These are phyloP conservation scores for Linum trigynum DNA, from an alignment of 345 rosid species.

Conservation along the genomic window DNA sequence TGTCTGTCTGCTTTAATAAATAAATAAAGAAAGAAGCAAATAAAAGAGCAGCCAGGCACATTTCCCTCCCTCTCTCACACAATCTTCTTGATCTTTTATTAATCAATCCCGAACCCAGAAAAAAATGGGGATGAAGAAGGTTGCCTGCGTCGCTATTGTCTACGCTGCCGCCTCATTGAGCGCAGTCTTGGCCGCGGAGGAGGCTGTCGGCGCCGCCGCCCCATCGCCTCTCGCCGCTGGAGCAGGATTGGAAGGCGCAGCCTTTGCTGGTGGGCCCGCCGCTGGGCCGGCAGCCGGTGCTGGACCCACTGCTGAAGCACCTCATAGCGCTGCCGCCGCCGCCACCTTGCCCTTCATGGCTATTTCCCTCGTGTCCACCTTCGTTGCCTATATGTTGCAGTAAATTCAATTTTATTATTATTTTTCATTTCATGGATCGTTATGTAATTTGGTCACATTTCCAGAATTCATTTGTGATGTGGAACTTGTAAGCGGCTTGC, in stretches of 20 bases:
- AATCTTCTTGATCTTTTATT: no score
- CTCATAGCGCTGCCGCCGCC: not conserved
- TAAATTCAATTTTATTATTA: no score
- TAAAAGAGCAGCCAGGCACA: not conserved
- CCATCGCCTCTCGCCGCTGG: not conserved
- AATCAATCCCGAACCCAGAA: no score
- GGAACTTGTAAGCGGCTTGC: no score
- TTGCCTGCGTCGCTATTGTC: not conserved
- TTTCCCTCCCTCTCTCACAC: not conserved
- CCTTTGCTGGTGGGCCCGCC: not conserved
- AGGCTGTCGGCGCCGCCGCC: not conserved
- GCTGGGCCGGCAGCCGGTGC: not conserved
- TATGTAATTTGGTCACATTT: no score
- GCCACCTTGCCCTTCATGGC: not conserved
- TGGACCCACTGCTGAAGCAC: not conserved
- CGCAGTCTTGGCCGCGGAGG: not conserved
- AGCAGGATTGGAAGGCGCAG: no score
- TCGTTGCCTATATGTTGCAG: not conserved
- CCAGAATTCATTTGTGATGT: no score
- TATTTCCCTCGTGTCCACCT: not conserved
- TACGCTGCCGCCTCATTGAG: conserved; percentile 1
- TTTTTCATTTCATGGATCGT: no score
- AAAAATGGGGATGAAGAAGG: conserved; percentile 3
- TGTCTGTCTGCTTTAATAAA: no score
- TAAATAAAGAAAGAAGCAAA: no score